Conservation (phyloP, 2,329 filamentous ascomycete species). For the Xylariaceae sp. region DNA sequence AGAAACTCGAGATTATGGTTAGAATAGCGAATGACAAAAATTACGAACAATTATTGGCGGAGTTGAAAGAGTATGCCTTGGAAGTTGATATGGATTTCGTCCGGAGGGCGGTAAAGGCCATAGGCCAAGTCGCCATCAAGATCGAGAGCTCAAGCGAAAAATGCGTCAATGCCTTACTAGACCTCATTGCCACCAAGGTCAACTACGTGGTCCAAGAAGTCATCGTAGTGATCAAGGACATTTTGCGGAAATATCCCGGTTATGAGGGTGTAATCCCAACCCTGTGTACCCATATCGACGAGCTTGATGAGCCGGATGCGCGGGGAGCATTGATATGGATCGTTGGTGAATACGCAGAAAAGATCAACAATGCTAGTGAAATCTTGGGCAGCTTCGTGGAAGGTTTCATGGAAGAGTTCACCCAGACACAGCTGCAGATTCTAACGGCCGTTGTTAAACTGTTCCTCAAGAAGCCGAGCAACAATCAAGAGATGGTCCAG, state of each 20-base stretch:
- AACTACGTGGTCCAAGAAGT: slow-evolving; percentile 99
- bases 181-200: slow-evolving; percentile 94
- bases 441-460: slow-evolving; percentile 95
- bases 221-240: slow-evolving; percentile 98
- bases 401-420: slow-evolving; percentile 92
- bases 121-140: slow-evolving; percentile 97
- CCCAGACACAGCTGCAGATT: slow-evolving; percentile 97
- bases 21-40: slow-evolving; percentile 97
- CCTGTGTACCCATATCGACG: slow-evolving; percentile 92
- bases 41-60: slow-evolving; percentile 87
- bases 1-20: slow-evolving; percentile 99
- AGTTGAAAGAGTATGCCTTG: slow-evolving; percentile 93
- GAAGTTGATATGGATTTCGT: slow-evolving; percentile 99
- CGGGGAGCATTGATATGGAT: slow-evolving; percentile 95
- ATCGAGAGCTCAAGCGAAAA: slow-evolving; percentile 93
- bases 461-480: slow-evolving; percentile 93
- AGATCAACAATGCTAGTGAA: slow-evolving; percentile 97
- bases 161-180: slow-evolving; percentile 87
- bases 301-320: slow-evolving; percentile 89
- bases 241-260: slow-evolving; percentile 93
- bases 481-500: slow-evolving; percentile 84
- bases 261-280: slow-evolving; percentile 98
- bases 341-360: slow-evolving; percentile 97
- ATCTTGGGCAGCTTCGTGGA: slow-evolving; percentile 90
- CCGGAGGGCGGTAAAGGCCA: slow-evolving; percentile 86